phyloP scores from a whole-genome alignment of 805 yeast genomes.

The Wickerhamomyces canadensis region DNA sequence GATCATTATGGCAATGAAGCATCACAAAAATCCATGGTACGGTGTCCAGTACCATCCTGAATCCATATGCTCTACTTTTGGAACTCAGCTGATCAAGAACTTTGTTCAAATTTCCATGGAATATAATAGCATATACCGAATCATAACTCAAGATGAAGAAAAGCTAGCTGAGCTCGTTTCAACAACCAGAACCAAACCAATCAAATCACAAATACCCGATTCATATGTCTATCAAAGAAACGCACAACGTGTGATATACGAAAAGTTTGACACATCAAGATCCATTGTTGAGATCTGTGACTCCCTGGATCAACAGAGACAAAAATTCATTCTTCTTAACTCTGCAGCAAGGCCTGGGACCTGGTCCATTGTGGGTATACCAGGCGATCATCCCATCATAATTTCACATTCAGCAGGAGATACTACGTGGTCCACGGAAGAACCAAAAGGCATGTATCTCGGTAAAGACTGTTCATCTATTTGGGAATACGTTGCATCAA shows the following conservation, averaged over 20 bases:
- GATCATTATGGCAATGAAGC: conserved; percentile 78
- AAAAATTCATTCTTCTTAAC: conserved; percentile 58
- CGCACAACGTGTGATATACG: no score
- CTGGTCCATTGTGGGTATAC: conserved; percentile 83
- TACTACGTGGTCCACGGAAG: no score
- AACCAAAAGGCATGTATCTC: no score
- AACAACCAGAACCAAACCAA: conserved; percentile 11
- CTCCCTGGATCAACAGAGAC: conserved; percentile 20
- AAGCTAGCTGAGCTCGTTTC: conserved; percentile 6
- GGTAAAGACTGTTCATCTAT: conserved; percentile 26
- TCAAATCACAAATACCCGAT: no score
- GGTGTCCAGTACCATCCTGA: conserved; percentile 99
- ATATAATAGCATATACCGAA: conserved; percentile 22
- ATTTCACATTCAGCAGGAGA: conserved; percentile 57
- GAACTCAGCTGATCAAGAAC: conserved; percentile 52
- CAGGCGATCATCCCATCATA: conserved; percentile 37
- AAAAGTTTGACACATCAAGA: background rate
- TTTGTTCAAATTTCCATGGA: conserved; percentile 35
- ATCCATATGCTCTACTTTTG: conserved; percentile 75
- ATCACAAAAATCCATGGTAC: conserved; percentile 57
- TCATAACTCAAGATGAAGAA: conserved; percentile 11
- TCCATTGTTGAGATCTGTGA: conserved; percentile 51
- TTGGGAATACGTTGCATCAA: conserved; percentile 49
- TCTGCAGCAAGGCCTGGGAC: conserved; percentile 82
- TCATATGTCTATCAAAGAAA: no score